Evolutionary conservation across 176 grass and related monocot species (phyloP).

Genomic region (Neostapfia colusana): DNA sequence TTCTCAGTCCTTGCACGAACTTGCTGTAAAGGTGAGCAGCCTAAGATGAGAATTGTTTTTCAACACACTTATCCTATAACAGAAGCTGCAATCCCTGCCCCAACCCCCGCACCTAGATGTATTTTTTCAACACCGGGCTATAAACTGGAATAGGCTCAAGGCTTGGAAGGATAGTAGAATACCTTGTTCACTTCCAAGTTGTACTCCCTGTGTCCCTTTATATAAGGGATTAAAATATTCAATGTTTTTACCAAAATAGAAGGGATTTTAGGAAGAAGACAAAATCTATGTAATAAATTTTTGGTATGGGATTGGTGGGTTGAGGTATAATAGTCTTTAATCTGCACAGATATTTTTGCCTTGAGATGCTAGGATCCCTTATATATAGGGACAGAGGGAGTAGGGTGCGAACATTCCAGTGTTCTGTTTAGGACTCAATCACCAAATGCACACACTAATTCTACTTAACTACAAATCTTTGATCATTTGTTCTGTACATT

Average conservation of each 20-base stretch:
- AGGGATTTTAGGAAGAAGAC: too few species aligned
- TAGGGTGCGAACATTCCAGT: background rate
- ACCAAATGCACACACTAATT: constrained; percentile 32
- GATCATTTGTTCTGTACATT: background rate
- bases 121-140: background rate
- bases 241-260: too few species aligned
- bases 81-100: background rate
- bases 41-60: background rate
- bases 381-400: too few species aligned
- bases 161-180: constrained; percentile 21
- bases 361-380: too few species aligned
- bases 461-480: background rate
- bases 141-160: constrained; percentile 20
- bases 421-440: constrained; percentile 3
- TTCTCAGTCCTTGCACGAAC: constrained; percentile 94
- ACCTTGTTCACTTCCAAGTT: background rate
- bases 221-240: too few species aligned
- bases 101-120: background rate
- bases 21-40: constrained; percentile 87
- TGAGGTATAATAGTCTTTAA: too few species aligned
- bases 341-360: too few species aligned
- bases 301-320: too few species aligned
- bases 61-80: background rate
- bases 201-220: background rate
- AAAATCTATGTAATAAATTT: too few species aligned